Evolutionary conservation across 192 early-diverging fungal genomes (phyloP).

Genomic region (Podila verticillata): DNA sequence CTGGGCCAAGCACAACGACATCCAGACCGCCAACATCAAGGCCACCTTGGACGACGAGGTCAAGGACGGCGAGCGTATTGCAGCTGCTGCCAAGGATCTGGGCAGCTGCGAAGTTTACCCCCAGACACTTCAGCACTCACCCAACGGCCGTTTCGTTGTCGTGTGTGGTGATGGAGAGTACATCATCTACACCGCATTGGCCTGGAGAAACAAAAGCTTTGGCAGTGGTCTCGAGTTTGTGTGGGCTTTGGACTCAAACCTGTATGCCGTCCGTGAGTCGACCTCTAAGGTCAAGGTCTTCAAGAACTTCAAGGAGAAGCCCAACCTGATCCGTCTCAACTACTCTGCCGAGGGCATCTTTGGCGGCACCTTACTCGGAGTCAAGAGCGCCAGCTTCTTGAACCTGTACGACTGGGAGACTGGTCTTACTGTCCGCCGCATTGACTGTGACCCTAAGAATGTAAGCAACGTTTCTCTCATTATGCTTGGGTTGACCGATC

Average conservation of each 20-base stretch:
- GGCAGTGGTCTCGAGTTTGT: constrained; percentile 97
- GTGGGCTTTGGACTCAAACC: constrained; percentile 97
- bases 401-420: constrained; percentile 99
- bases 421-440: constrained; percentile 88
- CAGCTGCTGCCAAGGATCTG: constrained; percentile 90
- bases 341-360: constrained; percentile 95
- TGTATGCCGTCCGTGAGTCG: constrained; percentile 97
- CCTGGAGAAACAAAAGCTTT: constrained; percentile 99
- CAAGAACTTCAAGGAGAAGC: constrained; percentile 96
- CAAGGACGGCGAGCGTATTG: constrained; percentile 94
- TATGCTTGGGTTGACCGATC: not conserved
- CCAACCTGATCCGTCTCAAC: constrained; percentile 73
- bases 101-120: constrained; percentile 99
- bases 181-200: constrained; percentile 99
- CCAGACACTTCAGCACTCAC: constrained; percentile 94
- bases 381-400: constrained; percentile 85
- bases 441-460: constrained; percentile 90
- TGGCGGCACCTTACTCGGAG: constrained; percentile 92
- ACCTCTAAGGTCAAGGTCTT: constrained; percentile 88
- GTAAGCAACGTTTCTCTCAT: constrained; percentile 33
- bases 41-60: constrained; percentile 80
- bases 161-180: constrained; percentile 99
- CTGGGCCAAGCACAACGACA: constrained; percentile 98
- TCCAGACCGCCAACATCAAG: constrained; percentile 95
- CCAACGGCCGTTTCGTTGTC: constrained; percentile 98